Percentiles rank a stretch among this genome's conserved stretches.
Conservation (phyloP, 164 flowering plant genomes). For the Magnolia officinalis region DNA sequence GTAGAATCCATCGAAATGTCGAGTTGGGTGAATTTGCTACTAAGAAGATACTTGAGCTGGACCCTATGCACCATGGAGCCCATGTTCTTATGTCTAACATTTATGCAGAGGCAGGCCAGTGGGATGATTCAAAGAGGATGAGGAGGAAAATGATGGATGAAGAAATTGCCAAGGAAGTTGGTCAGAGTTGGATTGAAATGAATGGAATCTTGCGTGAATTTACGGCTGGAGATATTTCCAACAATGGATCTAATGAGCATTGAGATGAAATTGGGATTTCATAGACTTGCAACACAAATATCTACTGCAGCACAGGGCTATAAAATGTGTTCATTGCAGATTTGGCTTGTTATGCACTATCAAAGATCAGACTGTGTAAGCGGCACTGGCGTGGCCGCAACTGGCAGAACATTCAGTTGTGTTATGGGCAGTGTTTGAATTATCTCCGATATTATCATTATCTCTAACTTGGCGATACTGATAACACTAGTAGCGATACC, state of each 20-base stretch:
- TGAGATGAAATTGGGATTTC: not conserved
- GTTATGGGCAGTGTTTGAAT: too few species aligned
- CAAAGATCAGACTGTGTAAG: not conserved
- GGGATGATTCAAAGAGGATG: conserved; percentile 32
- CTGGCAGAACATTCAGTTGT: too few species aligned
- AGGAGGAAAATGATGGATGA: conserved; percentile 31
- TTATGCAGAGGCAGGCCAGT: conserved; percentile 36
- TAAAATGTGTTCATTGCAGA: not conserved
- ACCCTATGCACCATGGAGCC: conserved; percentile 35
- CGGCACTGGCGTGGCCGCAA: too few species aligned
- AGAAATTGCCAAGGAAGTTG: conserved; percentile 34
- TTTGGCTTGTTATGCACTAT: not conserved
- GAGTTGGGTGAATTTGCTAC: conserved; percentile 35
- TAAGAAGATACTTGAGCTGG: conserved; percentile 24
- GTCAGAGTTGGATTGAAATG: conserved; percentile 42
- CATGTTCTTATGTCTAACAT: conserved; percentile 41
- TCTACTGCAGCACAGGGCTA: not conserved
- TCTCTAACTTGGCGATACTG: too few species aligned
- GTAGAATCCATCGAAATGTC: conserved; percentile 39
- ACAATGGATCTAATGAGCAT: not conserved
- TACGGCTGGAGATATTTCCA: not conserved
- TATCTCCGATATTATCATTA: too few species aligned
- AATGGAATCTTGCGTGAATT: conserved; percentile 36
- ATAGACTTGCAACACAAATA: not conserved
- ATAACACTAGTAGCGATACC: too few species aligned